Conservation (phyloP, 306 rosid genomes). For the Pyrus betulifolia region DNA sequence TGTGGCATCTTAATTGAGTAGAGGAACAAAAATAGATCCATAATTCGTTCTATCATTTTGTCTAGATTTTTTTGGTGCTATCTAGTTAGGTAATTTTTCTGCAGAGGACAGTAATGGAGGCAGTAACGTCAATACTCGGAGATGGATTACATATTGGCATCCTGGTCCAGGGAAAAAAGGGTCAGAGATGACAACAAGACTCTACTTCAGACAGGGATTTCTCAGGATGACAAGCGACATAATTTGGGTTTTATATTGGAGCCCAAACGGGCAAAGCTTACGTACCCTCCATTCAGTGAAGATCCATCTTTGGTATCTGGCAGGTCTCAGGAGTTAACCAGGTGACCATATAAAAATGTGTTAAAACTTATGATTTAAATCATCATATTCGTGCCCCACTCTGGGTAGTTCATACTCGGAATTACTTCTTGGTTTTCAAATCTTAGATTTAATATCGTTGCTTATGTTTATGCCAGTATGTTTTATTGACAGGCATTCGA, state of each 20-base stretch:
- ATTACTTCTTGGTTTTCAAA: not conserved
- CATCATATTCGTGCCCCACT: not conserved
- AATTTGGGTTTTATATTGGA: conserved; percentile 69
- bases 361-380: not conserved
- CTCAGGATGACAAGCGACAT: conserved; percentile 45
- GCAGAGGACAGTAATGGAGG: conserved; percentile 63
- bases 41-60: not conserved
- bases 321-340: conserved; percentile 27
- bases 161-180: conserved; percentile 66
- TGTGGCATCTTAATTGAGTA: not conserved
- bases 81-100: not conserved
- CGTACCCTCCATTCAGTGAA: conserved; percentile 24
- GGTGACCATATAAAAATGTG: conserved; percentile 22
- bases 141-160: conserved; percentile 76
- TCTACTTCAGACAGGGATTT: conserved; percentile 64
- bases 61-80: not conserved
- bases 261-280: conserved; percentile 38
- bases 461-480: conserved; percentile 8
- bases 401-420: not conserved
- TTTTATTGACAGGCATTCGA: conserved; percentile 41
- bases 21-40: not conserved
- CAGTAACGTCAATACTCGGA: conserved; percentile 55
- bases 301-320: conserved; percentile 27
- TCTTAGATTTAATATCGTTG: not conserved
- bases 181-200: conserved; percentile 63